Evolutionary conservation across 169 alveolate species (phyloP), one percentile per base, ranked within the genome.

Genomic region (Miamiensis avidus): DNA sequence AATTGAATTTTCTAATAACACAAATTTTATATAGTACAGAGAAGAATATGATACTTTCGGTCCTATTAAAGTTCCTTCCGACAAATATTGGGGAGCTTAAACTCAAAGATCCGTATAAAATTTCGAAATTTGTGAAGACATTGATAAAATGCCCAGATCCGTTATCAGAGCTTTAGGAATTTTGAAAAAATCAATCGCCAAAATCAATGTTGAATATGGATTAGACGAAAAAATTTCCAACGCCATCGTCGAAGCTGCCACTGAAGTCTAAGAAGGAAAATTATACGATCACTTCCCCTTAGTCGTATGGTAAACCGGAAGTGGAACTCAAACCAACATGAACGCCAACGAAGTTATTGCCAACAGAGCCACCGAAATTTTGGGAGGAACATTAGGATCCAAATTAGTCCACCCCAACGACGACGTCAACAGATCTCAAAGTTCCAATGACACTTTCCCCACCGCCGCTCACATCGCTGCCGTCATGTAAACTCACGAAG

Each of bases 311-410:
- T 97, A 97, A 91, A 97, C 98, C 29, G 99, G 99, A 4, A 95
- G 98, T 82, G 99, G 99, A 0, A 97, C 99, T 28, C 94, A 97
- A 84, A 86, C 97, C 31, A 97, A 97, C 87, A 97, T 97, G 99
- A 95, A 96, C 88, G 94, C 94, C 34, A 97, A 97, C 79, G 98
- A 95, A 88, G 99, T 97, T 65, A 95, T 97, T 84, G 93, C 98
- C 29, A 97, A 97, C 90, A 89, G 97, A 78, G 99, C 98, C 72
- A 94, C 93, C 81, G 96, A 97, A 89, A 79, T 95, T 49, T 84
- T 96, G 32, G 99, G 99, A 20, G 96, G 97, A 76, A 87, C 93
- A 79, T 83, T 92, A 78, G 98, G 98, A 11, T 93, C 95, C 28
- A 95, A 97, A 87, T 87, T 91, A 65, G 97, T 97, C 49, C 97